Evolutionary conservation across 2,329 filamentous ascomycete species (phyloP).

Genomic region (Tolypocladium cylindrosporum): DNA sequence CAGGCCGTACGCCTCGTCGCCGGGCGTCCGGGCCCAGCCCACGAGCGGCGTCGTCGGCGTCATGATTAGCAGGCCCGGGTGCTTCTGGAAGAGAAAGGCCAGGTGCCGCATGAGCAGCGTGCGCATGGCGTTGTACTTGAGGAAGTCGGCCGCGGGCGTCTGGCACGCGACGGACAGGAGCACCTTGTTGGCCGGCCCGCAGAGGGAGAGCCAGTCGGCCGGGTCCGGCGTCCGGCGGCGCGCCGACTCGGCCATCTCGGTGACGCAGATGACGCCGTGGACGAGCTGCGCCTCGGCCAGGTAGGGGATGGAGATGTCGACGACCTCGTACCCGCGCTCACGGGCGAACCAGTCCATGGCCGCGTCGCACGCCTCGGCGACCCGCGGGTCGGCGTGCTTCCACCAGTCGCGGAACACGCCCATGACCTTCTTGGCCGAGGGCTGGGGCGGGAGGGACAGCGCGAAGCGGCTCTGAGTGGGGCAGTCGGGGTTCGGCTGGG

Average conservation of each 20-base stretch:
- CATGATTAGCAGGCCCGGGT: constrained; percentile 70
- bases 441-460: constrained; percentile 35
- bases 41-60: constrained; percentile 67
- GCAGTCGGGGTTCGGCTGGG: constrained; percentile 57
- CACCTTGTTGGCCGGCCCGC: constrained; percentile 60
- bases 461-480: constrained; percentile 53
- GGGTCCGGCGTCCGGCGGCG: constrained; percentile 32
- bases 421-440: constrained; percentile 47
- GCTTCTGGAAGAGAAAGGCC: constrained; percentile 54
- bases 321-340: constrained; percentile 35
- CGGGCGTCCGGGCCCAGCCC: constrained; percentile 57
- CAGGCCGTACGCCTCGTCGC: constrained; percentile 59
- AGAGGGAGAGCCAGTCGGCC: constrained; percentile 38
- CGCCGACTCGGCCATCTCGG: constrained; percentile 50
- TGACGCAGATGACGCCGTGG: constrained; percentile 68
- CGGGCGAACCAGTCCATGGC: constrained; percentile 49
- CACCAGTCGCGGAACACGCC: constrained; percentile 55
- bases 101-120: constrained; percentile 72
- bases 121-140: constrained; percentile 65
- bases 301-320: constrained; percentile 56
- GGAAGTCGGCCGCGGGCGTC: constrained; percentile 58
- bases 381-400: constrained; percentile 44
- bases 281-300: constrained; percentile 64
- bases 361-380: constrained; percentile 50
- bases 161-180: constrained; percentile 55